Conservation (phyloP, 2,329 filamentous ascomycete species). For the Aspergillus sp. region DNA sequence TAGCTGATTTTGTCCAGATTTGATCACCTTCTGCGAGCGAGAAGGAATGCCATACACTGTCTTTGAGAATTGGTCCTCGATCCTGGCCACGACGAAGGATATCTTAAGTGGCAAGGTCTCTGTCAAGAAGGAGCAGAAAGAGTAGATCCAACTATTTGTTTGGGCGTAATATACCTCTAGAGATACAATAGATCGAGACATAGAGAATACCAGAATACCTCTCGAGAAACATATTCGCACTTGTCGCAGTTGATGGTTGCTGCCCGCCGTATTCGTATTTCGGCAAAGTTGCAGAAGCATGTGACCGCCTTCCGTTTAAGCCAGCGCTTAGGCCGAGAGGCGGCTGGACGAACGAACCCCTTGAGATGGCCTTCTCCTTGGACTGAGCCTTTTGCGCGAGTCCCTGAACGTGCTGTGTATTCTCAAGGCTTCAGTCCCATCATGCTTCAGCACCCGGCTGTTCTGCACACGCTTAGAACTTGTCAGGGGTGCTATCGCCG, state of each 20-base stretch:
- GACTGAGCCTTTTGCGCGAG: slow-evolving; percentile 28
- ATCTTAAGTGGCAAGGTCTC: slow-evolving; percentile 72
- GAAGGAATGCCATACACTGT: slow-evolving; percentile 84
- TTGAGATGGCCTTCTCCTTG: slow-evolving; percentile 31
- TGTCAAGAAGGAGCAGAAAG: slow-evolving; percentile 65
- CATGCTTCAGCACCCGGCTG: slow-evolving; percentile 33
- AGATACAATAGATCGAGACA: not conserved
- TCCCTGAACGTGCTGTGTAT: slow-evolving; percentile 14
- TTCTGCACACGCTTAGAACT: slow-evolving; percentile 27
- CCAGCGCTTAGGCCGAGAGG: not conserved
- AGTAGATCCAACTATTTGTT: not conserved
- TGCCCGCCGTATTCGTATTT: not conserved
- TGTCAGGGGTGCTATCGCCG: slow-evolving; percentile 30
- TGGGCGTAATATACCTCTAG: not conserved
- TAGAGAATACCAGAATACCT: not conserved
- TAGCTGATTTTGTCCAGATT: slow-evolving; percentile 56
- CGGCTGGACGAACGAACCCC: slow-evolving; percentile 19
- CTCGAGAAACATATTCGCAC: not conserved
- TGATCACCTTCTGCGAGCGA: slow-evolving; percentile 81
- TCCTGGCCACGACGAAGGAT: slow-evolving; percentile 72
- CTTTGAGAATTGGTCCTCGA: slow-evolving; percentile 81
- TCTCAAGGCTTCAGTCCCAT: slow-evolving; percentile 20
- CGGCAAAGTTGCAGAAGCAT: slow-evolving; percentile 12
- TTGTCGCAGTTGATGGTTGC: not conserved
- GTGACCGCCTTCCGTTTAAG: slow-evolving; percentile 29